Base-by-base conservation (phyloP, 2,329 filamentous ascomycete genomes). In the Penicillium vulpinum region DNA sequence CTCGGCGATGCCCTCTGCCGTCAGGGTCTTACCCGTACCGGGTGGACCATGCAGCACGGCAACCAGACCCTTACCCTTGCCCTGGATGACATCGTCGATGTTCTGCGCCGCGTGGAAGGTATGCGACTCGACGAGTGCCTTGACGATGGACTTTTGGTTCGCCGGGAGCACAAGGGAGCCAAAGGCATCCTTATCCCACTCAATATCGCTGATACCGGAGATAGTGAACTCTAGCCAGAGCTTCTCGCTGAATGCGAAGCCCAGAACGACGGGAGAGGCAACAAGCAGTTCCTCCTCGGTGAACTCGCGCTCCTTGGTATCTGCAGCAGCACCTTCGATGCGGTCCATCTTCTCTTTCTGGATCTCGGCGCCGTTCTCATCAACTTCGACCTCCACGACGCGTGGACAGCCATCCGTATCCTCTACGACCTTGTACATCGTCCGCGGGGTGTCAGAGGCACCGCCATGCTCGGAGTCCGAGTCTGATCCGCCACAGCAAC, bases 171-270 rank as follows among this genome's bases (percentile, higher is more conserved):
- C 91, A 29, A 96, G 80, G 0, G 88, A 92, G 47, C 89, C 85
- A 74, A 94, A 96, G 0, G 92, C 92, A 15, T 85, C 82, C 40
- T 89, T 85, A 67, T 96, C 93, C 90, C 90, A 96, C 35, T 86
- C 82, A 60, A 96, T 93, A 4, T 95, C 89, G 43, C 85, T 83
- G 60, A 96, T 83, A 0, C 88, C 87, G 0, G 88, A 90, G 21
- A 97, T 87, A 0, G 86, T 87, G 66, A 96, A 91, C 71, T 96
- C 91, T 0, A 96, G 83, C 92, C 92, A 97, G 10, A 91, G 80
- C 75, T 96, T 96, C 74, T 96, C 91, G 1, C 85, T 86, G 71
- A 96, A 95, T 0, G 90, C 85, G 66, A 96, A 96, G 0, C 92
- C 92, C 2, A 95, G 82, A 0, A 96, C 90, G 0, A 95, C 87